Evolutionary conservation across 2,329 filamentous ascomycete genomes (phyloP), one percentile per base, ranked within the genome.

Genomic region (Ramularia endophylla): DNA sequence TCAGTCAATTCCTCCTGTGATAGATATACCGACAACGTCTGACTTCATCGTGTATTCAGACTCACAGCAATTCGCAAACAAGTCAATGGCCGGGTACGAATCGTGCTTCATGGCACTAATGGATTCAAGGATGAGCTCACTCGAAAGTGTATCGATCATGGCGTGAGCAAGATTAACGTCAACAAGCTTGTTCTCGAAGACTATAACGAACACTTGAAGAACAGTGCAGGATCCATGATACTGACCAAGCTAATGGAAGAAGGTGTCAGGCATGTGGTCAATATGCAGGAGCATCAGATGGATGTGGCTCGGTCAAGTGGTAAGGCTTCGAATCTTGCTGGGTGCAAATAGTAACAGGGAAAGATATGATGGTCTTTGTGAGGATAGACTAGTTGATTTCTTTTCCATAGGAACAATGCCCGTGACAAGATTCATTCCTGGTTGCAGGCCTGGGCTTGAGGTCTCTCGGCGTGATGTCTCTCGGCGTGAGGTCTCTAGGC

Each of bases 91-190:
- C 59, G 49, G 20, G 74, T 78, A 7, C 64, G 66, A 38, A 57
- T 79, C 36, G 76, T 78, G 3, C 60, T 80, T 20, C 76, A 80
- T 46, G 76, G 76, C 2, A 78, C 75, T 0, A 77, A 78, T 47
- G 72, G 70, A 31, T 78, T 78, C 46, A 60, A 66, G 1, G 58
- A 67, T 4, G 64, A 71, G n/a, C 57, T 76, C 3, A 71, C 77
- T 66, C 57, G 63, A 50, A 51, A 61, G 38, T 79, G 75, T 51
- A 75, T 80, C 50, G 56, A 58, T 16, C 64, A 65, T 11, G 75
- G 75, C 0, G 66, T 73, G n/a, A 64, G 69, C 17, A 78, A 78
- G 57, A 62, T 78, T 45, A 80, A 80, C 46, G 73, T 80, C 2
- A 80, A 80, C 49, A 73, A 72, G 43, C 34, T 40, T 57, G 51